Conservation (phyloP, 257 asterid species). For the Przewalskia tangutica region DNA sequence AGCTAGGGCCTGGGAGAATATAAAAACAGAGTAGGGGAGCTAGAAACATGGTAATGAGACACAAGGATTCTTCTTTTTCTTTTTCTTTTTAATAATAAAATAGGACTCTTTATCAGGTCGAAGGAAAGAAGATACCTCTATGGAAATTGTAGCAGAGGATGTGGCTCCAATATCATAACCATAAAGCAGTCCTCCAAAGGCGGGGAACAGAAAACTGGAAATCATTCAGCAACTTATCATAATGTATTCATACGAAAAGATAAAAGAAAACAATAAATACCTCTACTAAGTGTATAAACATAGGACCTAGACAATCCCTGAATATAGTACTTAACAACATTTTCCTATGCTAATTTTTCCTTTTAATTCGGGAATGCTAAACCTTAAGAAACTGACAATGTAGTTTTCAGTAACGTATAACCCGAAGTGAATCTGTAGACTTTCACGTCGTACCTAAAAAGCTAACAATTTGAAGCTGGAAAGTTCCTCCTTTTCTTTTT, state of each 20-base stretch:
- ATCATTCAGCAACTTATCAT: neutral
- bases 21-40: neutral
- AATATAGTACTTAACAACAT: neutral
- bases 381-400: neutral
- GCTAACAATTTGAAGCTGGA: neutral
- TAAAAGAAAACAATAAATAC: neutral
- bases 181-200: conserved; percentile 86
- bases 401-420: neutral
- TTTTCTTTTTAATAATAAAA: neutral
- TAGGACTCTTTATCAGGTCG: neutral
- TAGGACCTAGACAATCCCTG: neutral
- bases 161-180: conserved; percentile 99
- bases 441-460: neutral
- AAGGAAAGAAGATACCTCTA: conserved; percentile 41
- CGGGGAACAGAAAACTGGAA: conserved; percentile 89
- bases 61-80: neutral
- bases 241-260: neutral
- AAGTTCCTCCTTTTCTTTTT: neutral
- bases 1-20: neutral
- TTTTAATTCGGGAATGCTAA: neutral
- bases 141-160: conserved; percentile 76
- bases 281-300: neutral
- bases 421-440: neutral
- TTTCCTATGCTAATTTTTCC: neutral
- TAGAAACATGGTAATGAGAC: neutral